Conservation (phyloP, 2,329 filamentous ascomycete genomes). For the Fonsecaea nubica region DNA sequence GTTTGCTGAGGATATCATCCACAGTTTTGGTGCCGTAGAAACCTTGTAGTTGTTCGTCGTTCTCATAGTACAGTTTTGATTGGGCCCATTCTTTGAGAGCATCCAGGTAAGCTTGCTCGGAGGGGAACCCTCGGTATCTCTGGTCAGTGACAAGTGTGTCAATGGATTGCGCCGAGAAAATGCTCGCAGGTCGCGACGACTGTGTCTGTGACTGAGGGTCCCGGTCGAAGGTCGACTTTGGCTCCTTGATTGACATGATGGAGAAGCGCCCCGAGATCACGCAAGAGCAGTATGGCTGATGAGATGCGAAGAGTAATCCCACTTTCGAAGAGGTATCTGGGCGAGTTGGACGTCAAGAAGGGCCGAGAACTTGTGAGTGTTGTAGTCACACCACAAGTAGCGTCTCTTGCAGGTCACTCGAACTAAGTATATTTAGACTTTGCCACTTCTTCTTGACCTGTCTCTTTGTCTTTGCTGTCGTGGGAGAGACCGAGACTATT, state of each 20-base stretch:
- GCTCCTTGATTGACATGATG: constrained; percentile 19
- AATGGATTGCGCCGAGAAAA: constrained; percentile 63
- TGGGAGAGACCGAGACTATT: not conserved
- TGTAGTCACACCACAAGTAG: not conserved
- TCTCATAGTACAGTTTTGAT: constrained; percentile 29
- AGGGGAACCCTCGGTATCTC: constrained; percentile 32
- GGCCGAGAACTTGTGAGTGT: not conserved
- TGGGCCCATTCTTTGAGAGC: constrained; percentile 32
- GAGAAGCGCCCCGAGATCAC: not conserved
- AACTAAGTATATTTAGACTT: not conserved
- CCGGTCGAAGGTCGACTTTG: constrained; percentile 13
- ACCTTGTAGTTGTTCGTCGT: constrained; percentile 26
- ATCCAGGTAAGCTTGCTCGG: constrained; percentile 32
- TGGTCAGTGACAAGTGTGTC: constrained; percentile 32
- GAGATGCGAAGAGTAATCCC: not conserved
- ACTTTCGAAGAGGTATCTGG: not conserved
- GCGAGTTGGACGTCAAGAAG: not conserved
- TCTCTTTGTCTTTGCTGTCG: not conserved
- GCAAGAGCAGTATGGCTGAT: not conserved
- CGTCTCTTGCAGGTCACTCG: not conserved
- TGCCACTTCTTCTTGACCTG: not conserved
- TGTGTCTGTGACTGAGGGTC: constrained; percentile 34
- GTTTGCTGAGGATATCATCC: constrained; percentile 26
- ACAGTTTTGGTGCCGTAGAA: constrained; percentile 35
- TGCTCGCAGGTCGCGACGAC: constrained; percentile 44